These are phyloP conservation scores for Globomyces pollinis-pini DNA, from an alignment of 192 early-diverging fungal species.

Conservation along the genomic window DNA sequence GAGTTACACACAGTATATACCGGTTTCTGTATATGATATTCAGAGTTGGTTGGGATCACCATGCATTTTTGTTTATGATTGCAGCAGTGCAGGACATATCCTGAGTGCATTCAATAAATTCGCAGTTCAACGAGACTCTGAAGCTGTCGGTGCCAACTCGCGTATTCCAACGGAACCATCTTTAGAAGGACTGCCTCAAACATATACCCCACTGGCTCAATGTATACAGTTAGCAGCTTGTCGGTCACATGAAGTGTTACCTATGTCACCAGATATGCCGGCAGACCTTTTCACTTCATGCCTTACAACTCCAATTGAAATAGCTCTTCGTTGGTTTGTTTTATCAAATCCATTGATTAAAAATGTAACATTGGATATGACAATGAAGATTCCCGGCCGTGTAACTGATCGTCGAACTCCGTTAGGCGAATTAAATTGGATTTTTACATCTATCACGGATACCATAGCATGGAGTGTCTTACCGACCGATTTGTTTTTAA, in stretches of 20 bases:
- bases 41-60: conserved; percentile 94
- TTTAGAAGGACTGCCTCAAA: not conserved
- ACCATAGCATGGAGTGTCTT: conserved; percentile 97
- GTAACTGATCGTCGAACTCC: conserved; percentile 87
- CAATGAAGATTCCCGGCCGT: conserved; percentile 75
- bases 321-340: conserved; percentile 86
- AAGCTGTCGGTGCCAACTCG: conserved; percentile 19
- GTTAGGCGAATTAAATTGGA: conserved; percentile 97
- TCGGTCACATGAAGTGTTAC: conserved; percentile 72
- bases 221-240: conserved; percentile 95
- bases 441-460: conserved; percentile 96
- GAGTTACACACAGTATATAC: conserved; percentile 97
- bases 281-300: conserved; percentile 97
- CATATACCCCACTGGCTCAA: conserved; percentile 47
- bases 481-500: conserved; percentile 80
- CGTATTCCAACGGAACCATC: not conserved
- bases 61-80: conserved; percentile 95
- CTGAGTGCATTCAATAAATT: conserved; percentile 82
- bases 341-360: conserved; percentile 69
- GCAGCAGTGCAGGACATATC: conserved; percentile 85
- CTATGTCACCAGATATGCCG: conserved; percentile 87
- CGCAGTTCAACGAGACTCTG: conserved; percentile 76
- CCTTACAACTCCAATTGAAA: conserved; percentile 90
- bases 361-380: conserved; percentile 79
- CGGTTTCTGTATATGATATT: conserved; percentile 82